These are phyloP conservation scores for Plasmodium reichenowi DNA, from an alignment of 169 alveolate genomes.

Conservation along the genomic window DNA sequence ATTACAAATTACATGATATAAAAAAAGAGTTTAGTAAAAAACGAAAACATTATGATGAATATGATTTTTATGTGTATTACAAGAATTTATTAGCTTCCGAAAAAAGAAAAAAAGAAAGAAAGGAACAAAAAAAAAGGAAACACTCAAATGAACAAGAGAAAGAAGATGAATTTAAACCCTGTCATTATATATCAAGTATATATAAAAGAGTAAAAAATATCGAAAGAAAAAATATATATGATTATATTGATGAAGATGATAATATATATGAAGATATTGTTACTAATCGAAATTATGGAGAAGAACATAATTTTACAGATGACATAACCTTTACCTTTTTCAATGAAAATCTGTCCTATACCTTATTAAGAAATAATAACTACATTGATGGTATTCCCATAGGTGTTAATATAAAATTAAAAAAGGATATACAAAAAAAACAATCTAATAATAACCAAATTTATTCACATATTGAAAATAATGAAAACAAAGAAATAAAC, in stretches of 20 bases:
- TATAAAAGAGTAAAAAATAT: conserved; percentile 28
- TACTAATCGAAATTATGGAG: conserved; percentile 16
- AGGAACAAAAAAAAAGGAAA: conserved; percentile 2
- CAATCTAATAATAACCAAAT: no score
- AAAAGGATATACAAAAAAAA: not conserved
- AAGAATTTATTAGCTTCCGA: conserved; percentile 43
- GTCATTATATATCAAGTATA: conserved; percentile 67
- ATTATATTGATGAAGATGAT: conserved; percentile 74
- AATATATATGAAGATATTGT: conserved; percentile 71
- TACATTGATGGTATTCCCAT: conserved; percentile 76
- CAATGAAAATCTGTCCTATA: conserved; percentile 59
- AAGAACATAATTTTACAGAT: conserved; percentile 29
- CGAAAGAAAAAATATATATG: conserved; percentile 40
- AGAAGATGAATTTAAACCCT: conserved; percentile 50
- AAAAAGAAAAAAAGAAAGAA: conserved; percentile 34
- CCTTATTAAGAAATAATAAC: conserved; percentile 42
- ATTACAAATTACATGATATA: conserved; percentile 40
- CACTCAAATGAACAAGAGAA: not conserved
- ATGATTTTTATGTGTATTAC: conserved; percentile 73
- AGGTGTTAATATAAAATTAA: conserved; percentile 26
- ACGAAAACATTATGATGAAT: conserved; percentile 51
- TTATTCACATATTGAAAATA: not conserved
- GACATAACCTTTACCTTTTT: conserved; percentile 58
- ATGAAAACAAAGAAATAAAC: not conserved
- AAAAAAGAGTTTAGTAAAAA: conserved; percentile 43